These are phyloP conservation scores for Microdochium nivale DNA, from an alignment of 2,329 filamentous ascomycete species.

Conservation along the genomic window DNA sequence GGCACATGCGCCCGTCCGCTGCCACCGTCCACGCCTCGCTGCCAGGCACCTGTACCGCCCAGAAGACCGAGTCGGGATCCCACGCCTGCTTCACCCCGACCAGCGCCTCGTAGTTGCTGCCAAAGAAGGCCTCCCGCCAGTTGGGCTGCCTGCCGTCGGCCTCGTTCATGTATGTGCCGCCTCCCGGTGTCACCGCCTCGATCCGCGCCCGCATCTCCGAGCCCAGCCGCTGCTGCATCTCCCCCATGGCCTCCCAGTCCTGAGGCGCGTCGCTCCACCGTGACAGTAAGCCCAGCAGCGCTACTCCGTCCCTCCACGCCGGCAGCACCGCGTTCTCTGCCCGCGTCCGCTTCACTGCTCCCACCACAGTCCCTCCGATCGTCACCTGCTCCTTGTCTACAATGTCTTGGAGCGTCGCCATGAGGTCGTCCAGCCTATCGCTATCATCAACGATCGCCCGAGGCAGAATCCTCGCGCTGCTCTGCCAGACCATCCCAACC, in stretches of 20 bases:
- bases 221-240: background rate
- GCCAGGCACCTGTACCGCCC: background rate
- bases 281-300: background rate
- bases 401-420: background rate
- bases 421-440: background rate
- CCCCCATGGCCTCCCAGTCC: background rate
- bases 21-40: constrained; percentile 1
- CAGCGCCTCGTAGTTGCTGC: constrained; percentile 7
- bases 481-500: background rate
- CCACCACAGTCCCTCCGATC: background rate
- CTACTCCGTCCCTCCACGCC: background rate
- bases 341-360: background rate
- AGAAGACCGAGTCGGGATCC: constrained; percentile 12
- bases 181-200: background rate
- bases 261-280: background rate
- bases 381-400: background rate
- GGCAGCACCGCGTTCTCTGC: background rate
- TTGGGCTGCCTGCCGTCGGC: constrained; percentile 6
- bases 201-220: background rate
- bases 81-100: constrained; percentile 10
- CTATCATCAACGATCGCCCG: background rate
- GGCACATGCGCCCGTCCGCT: background rate
- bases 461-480: background rate
- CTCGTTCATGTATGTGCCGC: constrained; percentile 1
- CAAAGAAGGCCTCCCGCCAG: constrained; percentile 12